Percentiles rank a stretch among this genome's conserved stretches.
phyloP scores from a whole-genome alignment of 176 grass and related monocot species.

The Rhynchospora tenuis region DNA sequence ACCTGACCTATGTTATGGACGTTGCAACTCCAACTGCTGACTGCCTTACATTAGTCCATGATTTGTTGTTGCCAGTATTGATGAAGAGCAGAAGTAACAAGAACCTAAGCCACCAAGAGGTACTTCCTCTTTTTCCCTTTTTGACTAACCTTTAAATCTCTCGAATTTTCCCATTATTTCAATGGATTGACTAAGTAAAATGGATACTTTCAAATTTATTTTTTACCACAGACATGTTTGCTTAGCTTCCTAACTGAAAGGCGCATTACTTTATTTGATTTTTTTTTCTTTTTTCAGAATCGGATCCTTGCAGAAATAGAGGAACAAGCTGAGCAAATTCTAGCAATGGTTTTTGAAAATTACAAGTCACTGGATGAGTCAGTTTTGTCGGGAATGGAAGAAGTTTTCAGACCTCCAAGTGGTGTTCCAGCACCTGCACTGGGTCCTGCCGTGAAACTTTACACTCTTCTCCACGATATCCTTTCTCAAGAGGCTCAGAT shows the following conservation, averaged over 20 bases:
- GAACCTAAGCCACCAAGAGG: constrained; percentile 93
- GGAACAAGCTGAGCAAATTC: constrained; percentile 84
- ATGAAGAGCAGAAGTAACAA: constrained; percentile 66
- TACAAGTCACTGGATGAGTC: constrained; percentile 95
- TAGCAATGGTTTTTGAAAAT: constrained; percentile 84
- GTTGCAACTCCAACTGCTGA: constrained; percentile 90
- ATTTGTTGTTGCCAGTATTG: constrained; percentile 78
- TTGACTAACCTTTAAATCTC: background rate
- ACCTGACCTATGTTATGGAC: constrained; percentile 98
- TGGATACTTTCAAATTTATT: background rate
- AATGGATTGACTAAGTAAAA: background rate
- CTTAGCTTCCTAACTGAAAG: background rate
- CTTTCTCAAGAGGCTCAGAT: constrained; percentile 94
- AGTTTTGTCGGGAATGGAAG: constrained; percentile 55
- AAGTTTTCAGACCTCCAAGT: constrained; percentile 73
- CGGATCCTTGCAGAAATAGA: constrained; percentile 87
- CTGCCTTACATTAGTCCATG: constrained; percentile 76
- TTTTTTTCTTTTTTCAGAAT: constrained; percentile 47
- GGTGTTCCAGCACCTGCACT: constrained; percentile 69
- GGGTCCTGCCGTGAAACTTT: constrained; percentile 81
- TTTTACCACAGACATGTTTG: constrained; percentile 15
- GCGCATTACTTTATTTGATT: background rate
- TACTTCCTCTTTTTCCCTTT: constrained; percentile 27
- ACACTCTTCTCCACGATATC: constrained; percentile 91
- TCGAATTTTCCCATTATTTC: background rate